phyloP scores from a whole-genome alignment of 768 basidiomycete genomes.

The Myochromella boudieri region DNA sequence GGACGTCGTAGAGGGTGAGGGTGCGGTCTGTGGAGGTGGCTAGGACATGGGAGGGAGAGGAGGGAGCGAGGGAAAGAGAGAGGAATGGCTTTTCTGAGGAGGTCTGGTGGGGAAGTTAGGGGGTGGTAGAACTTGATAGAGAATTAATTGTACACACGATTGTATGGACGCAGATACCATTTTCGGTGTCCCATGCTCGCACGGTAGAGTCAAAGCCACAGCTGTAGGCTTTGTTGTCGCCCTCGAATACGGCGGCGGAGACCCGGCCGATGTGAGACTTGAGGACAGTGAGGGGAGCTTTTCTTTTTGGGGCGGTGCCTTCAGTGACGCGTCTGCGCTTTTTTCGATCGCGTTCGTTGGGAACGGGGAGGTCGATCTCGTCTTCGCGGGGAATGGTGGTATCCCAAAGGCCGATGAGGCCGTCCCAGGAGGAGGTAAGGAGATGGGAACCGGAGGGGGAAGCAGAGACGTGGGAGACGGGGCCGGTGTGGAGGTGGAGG shows the following conservation, averaged over 20 bases:
- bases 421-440: conserved; percentile 87
- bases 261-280: conserved; percentile 85
- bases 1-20: conserved; percentile 69
- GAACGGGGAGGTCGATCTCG: conserved; percentile 52
- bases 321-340: conserved; percentile 68
- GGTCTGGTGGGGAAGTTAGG: conserved; percentile 38
- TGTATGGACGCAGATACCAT: conserved; percentile 67
- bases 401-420: conserved; percentile 81
- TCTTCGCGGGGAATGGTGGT: conserved; percentile 59
- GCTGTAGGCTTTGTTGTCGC: conserved; percentile 53
- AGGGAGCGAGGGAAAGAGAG: conserved; percentile 47
- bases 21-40: conserved; percentile 76
- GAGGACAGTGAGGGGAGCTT: conserved; percentile 71
- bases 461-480: conserved; percentile 70
- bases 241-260: conserved; percentile 66
- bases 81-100: conserved; percentile 77
- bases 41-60: conserved; percentile 39
- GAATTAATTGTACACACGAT: conserved; percentile 50
- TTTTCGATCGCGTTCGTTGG: conserved; percentile 38
- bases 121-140: too few relatives aligned
- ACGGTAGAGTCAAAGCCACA: conserved; percentile 92
- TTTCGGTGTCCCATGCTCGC: conserved; percentile 83
- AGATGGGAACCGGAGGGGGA: conserved; percentile 59
- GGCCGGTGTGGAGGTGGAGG: conserved; percentile 79
- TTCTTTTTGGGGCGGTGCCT: conserved; percentile 41